Base-by-base conservation (phyloP, 441 rosid species). In the Mallotus repandus region DNA sequence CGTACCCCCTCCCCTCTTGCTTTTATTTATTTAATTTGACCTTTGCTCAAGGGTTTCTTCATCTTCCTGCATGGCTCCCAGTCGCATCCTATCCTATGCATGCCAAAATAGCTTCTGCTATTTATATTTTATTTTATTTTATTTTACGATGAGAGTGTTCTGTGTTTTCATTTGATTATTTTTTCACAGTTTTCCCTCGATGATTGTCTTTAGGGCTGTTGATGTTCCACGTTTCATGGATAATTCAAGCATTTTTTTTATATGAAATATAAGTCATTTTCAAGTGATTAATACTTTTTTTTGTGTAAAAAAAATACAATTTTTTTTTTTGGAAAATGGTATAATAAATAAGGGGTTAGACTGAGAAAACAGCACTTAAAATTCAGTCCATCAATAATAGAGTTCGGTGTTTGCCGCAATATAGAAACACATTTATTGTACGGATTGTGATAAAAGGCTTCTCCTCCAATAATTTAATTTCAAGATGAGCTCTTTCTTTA, bases 341-440 rank as follows among this genome's bases (percentile, higher is more conserved):
- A 35, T 12, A 29, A 43, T 54, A 43, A 2, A 29, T 5, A 49
- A 55, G n/a, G 29, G 12, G 6, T 1, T 2, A 52, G 15, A 58
- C 19, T 58, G 49, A 59, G 41, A 55, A 29, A 45, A 32, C 52
- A 66, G 78, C 87, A 80, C 74, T 86, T 63, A n/a, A 25, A 85
- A 82, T 82, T 77, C 76, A 68, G 14, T 69, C 19, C 3, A 77
- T 80, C 85, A 87, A 86, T 86, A 83, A 83, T 81, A 63, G 89
- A 84, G 81, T 70, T 83, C 11, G 84, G 77, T 74, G 73, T 78
- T 84, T 76, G 83, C 85, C 80, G 77, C 80, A 79, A 77, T 74
- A 66, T 66, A 54, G 64, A 74, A 76, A 80, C 83, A 80, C 83
- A 85, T 79, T 77, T 75, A 70, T 71, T 77, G 63, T 72, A 72